phyloP scores from a whole-genome alignment of 352 stramenopile genomes.

The Globisporangium paroecandrum region DNA sequence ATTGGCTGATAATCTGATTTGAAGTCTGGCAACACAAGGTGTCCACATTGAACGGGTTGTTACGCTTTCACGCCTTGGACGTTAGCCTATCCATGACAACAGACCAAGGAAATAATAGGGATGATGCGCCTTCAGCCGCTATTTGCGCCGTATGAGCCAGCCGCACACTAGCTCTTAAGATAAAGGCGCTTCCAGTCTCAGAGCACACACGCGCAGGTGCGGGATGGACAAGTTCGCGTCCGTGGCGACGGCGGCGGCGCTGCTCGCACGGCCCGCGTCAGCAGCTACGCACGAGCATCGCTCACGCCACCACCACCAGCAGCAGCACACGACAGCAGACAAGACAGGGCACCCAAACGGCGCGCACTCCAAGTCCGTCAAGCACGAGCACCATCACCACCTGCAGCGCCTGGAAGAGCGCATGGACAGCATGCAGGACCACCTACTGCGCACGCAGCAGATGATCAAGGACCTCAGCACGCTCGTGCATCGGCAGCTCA shows the following conservation, averaged over 20 bases:
- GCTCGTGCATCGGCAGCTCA: slow-evolving; percentile 46
- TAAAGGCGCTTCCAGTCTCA: no score
- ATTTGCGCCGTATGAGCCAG: neutral
- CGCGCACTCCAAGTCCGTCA: neutral
- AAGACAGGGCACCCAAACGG: neutral
- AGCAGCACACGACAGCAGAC: neutral
- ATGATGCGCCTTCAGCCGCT: neutral
- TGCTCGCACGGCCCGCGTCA: slow-evolving; percentile 7
- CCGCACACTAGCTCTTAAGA: no score
- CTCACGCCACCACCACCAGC: neutral
- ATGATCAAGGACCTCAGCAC: slow-evolving; percentile 51
- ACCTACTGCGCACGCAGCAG: slow-evolving; percentile 37
- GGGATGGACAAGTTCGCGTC: slow-evolving; percentile 18
- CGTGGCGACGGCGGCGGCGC: slow-evolving; percentile 9
- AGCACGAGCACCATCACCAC: slow-evolving; percentile 10
- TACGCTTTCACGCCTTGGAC: neutral
- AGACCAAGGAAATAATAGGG: neutral
- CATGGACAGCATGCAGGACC: slow-evolving; percentile 38
- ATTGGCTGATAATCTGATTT: slow-evolving; percentile 1
- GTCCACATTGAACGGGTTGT: neutral
- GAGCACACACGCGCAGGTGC: neutral
- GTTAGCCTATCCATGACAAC: neutral
- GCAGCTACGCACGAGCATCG: neutral
- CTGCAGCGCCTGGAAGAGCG: slow-evolving; percentile 36
- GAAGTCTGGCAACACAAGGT: neutral